Evolutionary conservation across 129 eudicot genomes (phyloP).

Genomic region (Centaurea solstitialis): DNA sequence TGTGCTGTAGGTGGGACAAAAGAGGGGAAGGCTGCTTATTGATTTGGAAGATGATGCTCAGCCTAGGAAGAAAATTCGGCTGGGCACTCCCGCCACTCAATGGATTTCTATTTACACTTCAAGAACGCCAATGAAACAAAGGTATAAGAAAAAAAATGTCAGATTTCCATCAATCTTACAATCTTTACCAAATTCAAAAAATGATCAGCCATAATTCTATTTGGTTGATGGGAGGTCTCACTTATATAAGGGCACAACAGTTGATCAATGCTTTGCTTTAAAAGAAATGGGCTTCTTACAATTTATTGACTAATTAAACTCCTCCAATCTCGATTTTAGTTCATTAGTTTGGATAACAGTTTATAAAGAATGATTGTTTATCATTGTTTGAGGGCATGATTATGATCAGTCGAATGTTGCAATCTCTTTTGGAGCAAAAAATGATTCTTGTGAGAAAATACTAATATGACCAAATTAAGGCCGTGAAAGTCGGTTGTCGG

Average conservation of each 20-base stretch:
- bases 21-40: constrained; percentile 60
- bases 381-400: neutral
- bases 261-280: too few relatives aligned
- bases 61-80: constrained; percentile 71
- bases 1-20: constrained; percentile 72
- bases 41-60: constrained; percentile 72
- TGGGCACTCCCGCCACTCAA: constrained; percentile 77
- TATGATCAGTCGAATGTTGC: too few relatives aligned
- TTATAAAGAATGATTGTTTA: neutral
- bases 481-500: neutral
- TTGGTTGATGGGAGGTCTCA: too few relatives aligned
- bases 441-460: neutral
- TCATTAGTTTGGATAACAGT: neutral
- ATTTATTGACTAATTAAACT: neutral
- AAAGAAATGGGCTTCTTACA: neutral
- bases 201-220: neutral
- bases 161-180: neutral
- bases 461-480: neutral
- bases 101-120: constrained; percentile 84
- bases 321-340: neutral
- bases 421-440: too few relatives aligned
- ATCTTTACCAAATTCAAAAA: neutral
- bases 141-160: constrained; percentile 34
- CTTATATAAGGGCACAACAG: too few relatives aligned
- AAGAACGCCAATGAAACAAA: constrained; percentile 77